Evolutionary conservation across 73 alveolate genomes (phyloP).

Genomic region (Tetrahymena elliotti): DNA sequence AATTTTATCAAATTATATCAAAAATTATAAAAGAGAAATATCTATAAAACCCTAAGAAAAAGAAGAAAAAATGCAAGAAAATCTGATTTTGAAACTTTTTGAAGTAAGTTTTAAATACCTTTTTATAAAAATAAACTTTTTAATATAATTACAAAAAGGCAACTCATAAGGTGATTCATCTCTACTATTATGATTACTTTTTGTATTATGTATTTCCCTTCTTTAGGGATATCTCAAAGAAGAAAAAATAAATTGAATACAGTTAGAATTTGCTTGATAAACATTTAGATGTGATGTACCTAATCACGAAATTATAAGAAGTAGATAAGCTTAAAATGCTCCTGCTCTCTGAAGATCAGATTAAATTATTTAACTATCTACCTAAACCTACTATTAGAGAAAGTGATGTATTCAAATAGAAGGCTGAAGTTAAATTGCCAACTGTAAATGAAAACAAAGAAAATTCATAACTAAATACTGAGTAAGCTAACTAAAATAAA

Average conservation of each 20-base stretch:
- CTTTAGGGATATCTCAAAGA: not conserved
- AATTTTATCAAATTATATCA: not conserved
- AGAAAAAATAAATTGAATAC: not conserved
- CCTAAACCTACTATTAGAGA: not conserved
- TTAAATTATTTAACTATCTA: not conserved
- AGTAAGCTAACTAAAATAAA: not conserved
- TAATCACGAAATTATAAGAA: not conserved
- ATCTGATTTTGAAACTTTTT: not conserved
- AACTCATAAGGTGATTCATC: not conserved
- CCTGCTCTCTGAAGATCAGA: not conserved
- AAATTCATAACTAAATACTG: not conserved
- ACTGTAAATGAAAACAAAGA: not conserved
- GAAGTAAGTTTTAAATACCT: not conserved
- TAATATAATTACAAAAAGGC: not conserved
- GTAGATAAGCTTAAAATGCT: not conserved
- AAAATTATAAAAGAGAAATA: not conserved
- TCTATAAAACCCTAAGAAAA: not conserved
- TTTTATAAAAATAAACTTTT: not conserved
- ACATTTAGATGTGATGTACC: not conserved
- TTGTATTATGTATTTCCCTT: not conserved
- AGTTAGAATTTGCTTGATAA: not conserved
- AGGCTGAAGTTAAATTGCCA: not conserved
- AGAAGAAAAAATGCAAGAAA: not conserved
- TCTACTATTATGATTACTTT: not conserved
- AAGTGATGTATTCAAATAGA: not conserved